Percentiles rank a stretch among this genome's conserved stretches.
phyloP scores from a whole-genome alignment of 306 rosid genomes.

The Cicer yamashitae region DNA sequence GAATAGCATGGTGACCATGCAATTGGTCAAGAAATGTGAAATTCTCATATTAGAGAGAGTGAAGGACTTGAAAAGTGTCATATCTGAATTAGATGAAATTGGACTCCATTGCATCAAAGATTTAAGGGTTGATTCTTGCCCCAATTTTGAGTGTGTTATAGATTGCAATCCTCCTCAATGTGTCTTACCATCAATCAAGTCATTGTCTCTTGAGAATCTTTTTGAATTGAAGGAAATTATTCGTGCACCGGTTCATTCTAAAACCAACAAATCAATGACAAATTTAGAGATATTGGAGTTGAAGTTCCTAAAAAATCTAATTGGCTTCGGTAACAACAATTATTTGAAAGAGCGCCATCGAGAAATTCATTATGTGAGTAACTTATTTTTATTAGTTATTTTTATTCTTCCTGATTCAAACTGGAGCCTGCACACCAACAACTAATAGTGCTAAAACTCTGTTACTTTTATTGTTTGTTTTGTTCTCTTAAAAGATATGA shows the following conservation, averaged over 20 bases:
- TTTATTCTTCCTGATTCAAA: background rate
- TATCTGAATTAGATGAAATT: background rate
- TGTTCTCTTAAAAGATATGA: too few species aligned
- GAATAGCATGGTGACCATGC: background rate
- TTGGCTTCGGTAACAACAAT: background rate
- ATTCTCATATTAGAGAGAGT: conserved; percentile 9
- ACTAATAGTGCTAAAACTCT: too few species aligned
- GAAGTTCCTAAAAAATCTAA: background rate
- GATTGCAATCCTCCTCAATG: background rate
- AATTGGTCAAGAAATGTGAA: conserved; percentile 31
- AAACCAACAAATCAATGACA: background rate
- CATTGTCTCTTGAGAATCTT: background rate
- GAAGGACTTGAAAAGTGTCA: conserved; percentile 21
- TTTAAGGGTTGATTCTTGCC: background rate
- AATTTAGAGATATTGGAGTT: background rate
- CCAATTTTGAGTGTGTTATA: background rate
- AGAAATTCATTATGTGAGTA: background rate
- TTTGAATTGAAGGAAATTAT: background rate
- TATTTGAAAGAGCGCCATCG: too few species aligned
- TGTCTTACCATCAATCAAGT: background rate
- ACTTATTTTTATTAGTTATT: background rate
- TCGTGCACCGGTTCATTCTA: background rate
- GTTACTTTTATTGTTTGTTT: too few species aligned
- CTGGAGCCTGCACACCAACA: too few species aligned
- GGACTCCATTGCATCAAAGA: conserved; percentile 25